Evolutionary conservation across 2,329 filamentous ascomycete genomes (phyloP).

Genomic region (Davidsoniella australis): DNA sequence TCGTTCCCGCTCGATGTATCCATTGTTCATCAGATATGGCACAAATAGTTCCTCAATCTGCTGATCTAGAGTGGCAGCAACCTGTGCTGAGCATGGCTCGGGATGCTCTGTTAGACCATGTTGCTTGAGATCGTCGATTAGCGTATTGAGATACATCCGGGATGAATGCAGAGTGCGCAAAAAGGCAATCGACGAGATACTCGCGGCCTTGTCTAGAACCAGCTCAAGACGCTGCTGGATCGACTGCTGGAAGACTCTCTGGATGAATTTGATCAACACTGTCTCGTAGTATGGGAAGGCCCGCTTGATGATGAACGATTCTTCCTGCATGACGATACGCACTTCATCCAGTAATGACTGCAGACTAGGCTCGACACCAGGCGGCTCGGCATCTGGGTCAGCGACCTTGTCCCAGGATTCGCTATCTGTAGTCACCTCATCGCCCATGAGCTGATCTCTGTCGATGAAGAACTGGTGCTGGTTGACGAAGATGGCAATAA

Average conservation of each 20-base stretch:
- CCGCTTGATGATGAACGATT: constrained; percentile 89
- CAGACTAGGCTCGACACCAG: constrained; percentile 77
- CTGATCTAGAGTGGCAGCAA: constrained; percentile 56
- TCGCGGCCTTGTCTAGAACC: constrained; percentile 86
- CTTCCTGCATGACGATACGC: constrained; percentile 87
- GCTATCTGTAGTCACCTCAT: constrained; percentile 60
- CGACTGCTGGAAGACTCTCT: constrained; percentile 93
- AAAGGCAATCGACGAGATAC: constrained; percentile 82
- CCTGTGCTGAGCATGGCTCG: constrained; percentile 74
- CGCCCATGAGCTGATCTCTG: constrained; percentile 73
- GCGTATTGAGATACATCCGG: constrained; percentile 65
- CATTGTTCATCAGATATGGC: constrained; percentile 50
- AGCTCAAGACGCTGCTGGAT: constrained; percentile 92
- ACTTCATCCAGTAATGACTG: constrained; percentile 90
- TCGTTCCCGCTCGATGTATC: constrained; percentile 53
- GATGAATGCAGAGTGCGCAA: constrained; percentile 81
- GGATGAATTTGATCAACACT: constrained; percentile 80
- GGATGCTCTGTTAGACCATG: constrained; percentile 93
- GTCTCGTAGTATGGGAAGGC: constrained; percentile 95
- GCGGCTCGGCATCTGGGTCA: constrained; percentile 83
- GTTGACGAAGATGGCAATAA: constrained; percentile 92
- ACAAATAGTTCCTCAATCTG: constrained; percentile 65
- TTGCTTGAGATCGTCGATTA: constrained; percentile 84
- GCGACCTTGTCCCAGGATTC: constrained; percentile 82
- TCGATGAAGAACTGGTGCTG: constrained; percentile 99